Evolutionary conservation across 2,329 filamentous ascomycete species (phyloP).

Genomic region (Fusarium pseudocircinatum): DNA sequence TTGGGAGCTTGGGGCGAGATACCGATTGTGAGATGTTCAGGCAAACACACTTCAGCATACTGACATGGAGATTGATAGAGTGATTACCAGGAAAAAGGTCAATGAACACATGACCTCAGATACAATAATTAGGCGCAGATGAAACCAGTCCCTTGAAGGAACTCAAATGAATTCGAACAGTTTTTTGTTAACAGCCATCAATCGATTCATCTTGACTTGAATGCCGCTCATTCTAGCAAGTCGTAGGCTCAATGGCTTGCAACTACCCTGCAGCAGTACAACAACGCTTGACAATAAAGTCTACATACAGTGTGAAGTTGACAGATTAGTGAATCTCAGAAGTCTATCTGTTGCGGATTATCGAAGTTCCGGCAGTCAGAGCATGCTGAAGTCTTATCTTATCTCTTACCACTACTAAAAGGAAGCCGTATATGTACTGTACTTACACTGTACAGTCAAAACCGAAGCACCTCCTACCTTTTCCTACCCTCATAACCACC

Average conservation of each 20-base stretch:
- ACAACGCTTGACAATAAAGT: neutral
- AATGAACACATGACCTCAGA: no score
- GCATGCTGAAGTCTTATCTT: neutral
- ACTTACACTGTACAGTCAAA: accelerated
- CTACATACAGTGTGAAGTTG: neutral
- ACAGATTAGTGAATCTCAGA: neutral
- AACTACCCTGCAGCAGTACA: neutral
- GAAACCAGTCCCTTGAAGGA: neutral
- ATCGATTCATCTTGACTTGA: neutral
- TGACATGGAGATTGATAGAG: no score
- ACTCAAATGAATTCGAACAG: neutral
- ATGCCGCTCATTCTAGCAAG: neutral
- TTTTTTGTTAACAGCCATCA: neutral
- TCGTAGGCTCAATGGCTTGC: neutral
- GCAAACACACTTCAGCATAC: neutral
- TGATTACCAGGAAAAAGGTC: no score
- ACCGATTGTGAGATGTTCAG: neutral
- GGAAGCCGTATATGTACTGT: neutral
- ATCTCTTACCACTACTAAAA: neutral
- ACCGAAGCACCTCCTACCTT: neutral
- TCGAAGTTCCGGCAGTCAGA: neutral
- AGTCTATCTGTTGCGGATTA: neutral
- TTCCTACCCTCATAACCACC: no score
- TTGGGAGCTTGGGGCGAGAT: neutral
- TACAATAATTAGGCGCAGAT: neutral